Evolutionary conservation across 352 stramenopile genomes (phyloP).

Genomic region (Peronosclerospora sorghi): DNA sequence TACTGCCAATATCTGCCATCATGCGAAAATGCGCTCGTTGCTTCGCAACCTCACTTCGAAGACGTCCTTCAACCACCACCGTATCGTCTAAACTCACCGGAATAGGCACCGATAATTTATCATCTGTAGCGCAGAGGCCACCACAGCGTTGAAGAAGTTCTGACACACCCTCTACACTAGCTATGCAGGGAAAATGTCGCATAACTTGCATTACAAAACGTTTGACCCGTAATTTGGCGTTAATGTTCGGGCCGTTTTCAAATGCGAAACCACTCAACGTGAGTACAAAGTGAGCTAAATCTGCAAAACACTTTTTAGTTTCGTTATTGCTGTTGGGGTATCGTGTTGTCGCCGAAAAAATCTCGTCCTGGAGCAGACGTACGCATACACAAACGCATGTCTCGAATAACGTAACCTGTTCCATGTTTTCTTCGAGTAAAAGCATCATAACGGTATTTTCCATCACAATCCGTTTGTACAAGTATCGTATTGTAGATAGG

Average conservation of each 20-base stretch:
- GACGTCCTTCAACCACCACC: conserved; percentile 9
- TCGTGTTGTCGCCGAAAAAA: conserved; percentile 22
- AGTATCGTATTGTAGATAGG: conserved; percentile 20
- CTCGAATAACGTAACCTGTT: conserved; percentile 18
- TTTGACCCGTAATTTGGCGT: conserved; percentile 20
- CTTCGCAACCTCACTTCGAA: conserved; percentile 14
- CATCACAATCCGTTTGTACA: conserved; percentile 44
- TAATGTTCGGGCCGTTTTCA: conserved; percentile 11
- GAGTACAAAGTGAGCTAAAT: conserved; percentile 25
- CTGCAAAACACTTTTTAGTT: conserved; percentile 16
- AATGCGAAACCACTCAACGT: conserved; percentile 20
- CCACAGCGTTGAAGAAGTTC: conserved; percentile 14
- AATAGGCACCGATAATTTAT: conserved; percentile 2
- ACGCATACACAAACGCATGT: conserved; percentile 27
- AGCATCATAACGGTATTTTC: conserved; percentile 32
- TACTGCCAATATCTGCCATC: conserved; percentile 31
- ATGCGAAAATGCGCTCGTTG: conserved; percentile 44
- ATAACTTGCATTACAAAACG: conserved; percentile 21
- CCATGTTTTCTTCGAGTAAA: conserved; percentile 9
- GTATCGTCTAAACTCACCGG: conserved; percentile 10
- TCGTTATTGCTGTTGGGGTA: background rate
- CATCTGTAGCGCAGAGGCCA: conserved; percentile 1
- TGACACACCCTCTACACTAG: conserved; percentile 6
- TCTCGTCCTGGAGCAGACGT: conserved; percentile 40
- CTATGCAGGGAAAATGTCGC: conserved; percentile 21